phyloP scores from a whole-genome alignment of 768 basidiomycete species.

The Macrocybe gigantea region DNA sequence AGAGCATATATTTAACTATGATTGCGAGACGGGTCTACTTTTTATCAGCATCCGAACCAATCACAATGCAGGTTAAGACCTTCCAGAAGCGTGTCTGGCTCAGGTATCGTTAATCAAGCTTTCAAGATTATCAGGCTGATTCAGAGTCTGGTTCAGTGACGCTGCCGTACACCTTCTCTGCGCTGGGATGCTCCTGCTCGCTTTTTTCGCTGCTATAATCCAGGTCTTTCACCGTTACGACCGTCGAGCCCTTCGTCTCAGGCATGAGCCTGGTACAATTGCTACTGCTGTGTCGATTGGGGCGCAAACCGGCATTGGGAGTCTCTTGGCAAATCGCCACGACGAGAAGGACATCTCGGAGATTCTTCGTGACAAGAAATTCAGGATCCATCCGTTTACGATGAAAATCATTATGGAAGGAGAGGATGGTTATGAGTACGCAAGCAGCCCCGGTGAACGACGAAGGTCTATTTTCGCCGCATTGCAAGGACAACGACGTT shows the following conservation, averaged over 20 bases:
- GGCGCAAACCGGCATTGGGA: conserved; percentile 42
- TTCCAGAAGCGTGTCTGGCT: conserved; percentile 43
- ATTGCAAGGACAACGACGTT: too few relatives aligned
- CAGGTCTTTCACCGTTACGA: conserved; percentile 42
- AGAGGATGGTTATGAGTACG: conserved; percentile 40
- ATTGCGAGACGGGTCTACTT: conserved; percentile 50
- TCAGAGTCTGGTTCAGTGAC: conserved; percentile 20
- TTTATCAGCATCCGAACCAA: conserved; percentile 24
- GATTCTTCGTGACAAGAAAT: conserved; percentile 37
- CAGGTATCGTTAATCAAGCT: conserved; percentile 25
- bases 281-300: conserved; percentile 52
- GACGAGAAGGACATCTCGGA: conserved; percentile 31
- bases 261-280: conserved; percentile 48
- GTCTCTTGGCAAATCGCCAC: conserved; percentile 36
- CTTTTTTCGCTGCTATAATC: conserved; percentile 34
- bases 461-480: conserved; percentile 20
- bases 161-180: conserved; percentile 39
- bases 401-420: conserved; percentile 52
- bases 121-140: background rate
- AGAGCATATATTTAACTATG: conserved; percentile 44
- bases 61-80: conserved; percentile 36
- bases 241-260: conserved; percentile 36
- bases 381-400: conserved; percentile 42
- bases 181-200: conserved; percentile 36
- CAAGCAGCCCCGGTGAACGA: conserved; percentile 26